Base-by-base conservation (phyloP, 768 basidiomycete species). In the Leucocoprinus leucothites region DNA sequence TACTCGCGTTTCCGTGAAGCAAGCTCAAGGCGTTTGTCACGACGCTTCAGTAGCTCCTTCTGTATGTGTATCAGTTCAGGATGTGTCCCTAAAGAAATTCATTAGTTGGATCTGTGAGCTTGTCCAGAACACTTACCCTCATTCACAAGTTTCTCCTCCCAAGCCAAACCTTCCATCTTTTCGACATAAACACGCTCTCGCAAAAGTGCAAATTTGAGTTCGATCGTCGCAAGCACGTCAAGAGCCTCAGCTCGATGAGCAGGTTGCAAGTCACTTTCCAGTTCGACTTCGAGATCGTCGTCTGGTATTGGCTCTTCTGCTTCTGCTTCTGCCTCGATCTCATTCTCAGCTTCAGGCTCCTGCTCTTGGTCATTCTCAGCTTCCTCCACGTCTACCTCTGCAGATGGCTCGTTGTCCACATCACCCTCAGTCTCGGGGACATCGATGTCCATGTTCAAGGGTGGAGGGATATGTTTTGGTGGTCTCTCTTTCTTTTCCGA, bases 171-270 rank as follows among this genome's bases (percentile, higher is more conserved):
- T 38, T 94, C 90, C 92, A 98, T 94, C 67, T 94, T 90, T 72
- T 98, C 96, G 18, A 98, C 78, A 67, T 95, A 98, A 14, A 98
- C 76, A 48, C 84, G 77, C 67, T 98, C 94, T 45, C 96, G 74
- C 53, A 98, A 69, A 28, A 89, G 71, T 0, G 95, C 94, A 69
- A 94, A 97, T 64, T 91, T 92, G 70, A 98, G 83, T 65, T 99
- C 96, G 61, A 99, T 95, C 43, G 77, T 80, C 2, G 95, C 88
- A 6, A 98, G 74, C 0, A 88, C 87, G 56, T 94, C 93, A 55
- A 98, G 79, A 0, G 94, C 94, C 63, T 96, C 94, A 3, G 86
- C 86, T 19, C 91, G 80, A 66, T 91, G 89, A 0, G 87, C 87
- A 43, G 87, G 88, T 57, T 91, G 89, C 51, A 91, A 70, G 58